Percentiles rank a stretch among this genome's conserved stretches.
Conservation (phyloP, 2,329 filamentous ascomycete genomes). For the Pseudomassariella vexata region DNA sequence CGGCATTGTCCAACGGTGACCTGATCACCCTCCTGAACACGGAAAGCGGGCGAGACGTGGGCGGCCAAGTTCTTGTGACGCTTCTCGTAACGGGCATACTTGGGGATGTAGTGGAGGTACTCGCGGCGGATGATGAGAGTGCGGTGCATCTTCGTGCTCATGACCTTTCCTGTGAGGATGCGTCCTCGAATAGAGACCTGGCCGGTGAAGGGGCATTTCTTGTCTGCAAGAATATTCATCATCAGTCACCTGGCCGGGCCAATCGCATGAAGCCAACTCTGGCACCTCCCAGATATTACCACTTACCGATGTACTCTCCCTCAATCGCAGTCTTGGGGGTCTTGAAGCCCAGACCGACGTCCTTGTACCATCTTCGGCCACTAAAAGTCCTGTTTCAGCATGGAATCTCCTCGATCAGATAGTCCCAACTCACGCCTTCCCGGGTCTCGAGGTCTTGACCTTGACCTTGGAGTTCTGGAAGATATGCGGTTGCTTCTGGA, state of each 20-base stretch:
- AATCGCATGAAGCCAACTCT: no score
- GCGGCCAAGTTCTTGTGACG: conserved; percentile 99
- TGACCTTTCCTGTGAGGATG: conserved; percentile 98
- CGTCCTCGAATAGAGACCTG: conserved; percentile 98
- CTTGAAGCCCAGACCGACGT: conserved; percentile 98
- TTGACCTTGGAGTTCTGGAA: conserved; percentile 97
- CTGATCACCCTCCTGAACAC: conserved; percentile 99
- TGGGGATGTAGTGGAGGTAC: conserved; percentile 99
- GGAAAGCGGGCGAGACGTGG: conserved; percentile 98
- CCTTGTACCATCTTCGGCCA: conserved; percentile 75
- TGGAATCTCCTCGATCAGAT: no score
- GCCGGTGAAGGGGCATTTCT: conserved; percentile 99
- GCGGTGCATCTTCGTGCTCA: conserved; percentile 99
- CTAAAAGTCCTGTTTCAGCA: no score
- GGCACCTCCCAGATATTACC: no score
- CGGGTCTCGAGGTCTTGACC: conserved; percentile 75
- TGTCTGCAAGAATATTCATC: conserved; percentile 66
- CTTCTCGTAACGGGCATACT: conserved; percentile 99
- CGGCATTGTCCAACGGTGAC: conserved; percentile 99
- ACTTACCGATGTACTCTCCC: conserved; percentile 97
- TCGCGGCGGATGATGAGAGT: conserved; percentile 98
- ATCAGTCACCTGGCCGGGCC: no score
- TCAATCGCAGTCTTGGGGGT: conserved; percentile 99
- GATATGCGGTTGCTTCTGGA: conserved; percentile 99
- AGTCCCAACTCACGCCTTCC: no score